Evolutionary conservation across 2,329 filamentous ascomycete genomes (phyloP), one percentile per base, ranked within the genome.

Genomic region (Aspergillus sp.): DNA sequence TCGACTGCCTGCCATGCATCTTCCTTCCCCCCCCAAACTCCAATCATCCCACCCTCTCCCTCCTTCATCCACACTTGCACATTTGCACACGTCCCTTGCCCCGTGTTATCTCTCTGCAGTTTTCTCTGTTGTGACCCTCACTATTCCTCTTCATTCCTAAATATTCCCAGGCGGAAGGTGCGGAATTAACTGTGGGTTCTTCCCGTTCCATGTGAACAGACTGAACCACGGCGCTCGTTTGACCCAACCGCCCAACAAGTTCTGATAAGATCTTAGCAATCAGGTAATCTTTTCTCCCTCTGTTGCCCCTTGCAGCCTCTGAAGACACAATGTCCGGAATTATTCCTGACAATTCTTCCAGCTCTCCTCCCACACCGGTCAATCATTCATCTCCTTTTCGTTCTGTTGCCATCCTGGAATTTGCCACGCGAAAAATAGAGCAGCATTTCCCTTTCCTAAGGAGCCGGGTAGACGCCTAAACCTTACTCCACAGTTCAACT

Each of bases 401-500:
- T 47, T 14, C 22, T 20, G 24, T 47, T 24, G n/a, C 16, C 45
- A 24, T 24, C 45, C 12, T 11, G 18, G 20, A 47, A 47, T 47
- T 42, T 47, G 45, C 45, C 45, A 24, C 45, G 18, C 45, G 45
- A 11, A 47, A 24, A 47, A 24, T 47, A 47, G 45, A 20, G 18
- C 45, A 47, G 24, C n/a, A n/a, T 14, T 32, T 51, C 45, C 20
- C 49, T 18, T 57, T 47, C 52, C n/a, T 46, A 46, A 36, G 18
- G 45, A 24, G 45, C 5, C 45, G 22, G 45, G 26, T 51, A 49
- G n/a, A 53, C 36, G 31, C 22, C 53, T 54, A 52, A 60, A 31
- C 52, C 31, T 56, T 59, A 54, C 62, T 59, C 64, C 62, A 64
- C 64, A 60, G n/a, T 49, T 49, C 56, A 54, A 46, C 46, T 31